Percentiles rank a stretch among this genome's conserved stretches.
Conservation (phyloP, 2,329 filamentous ascomycete genomes). For the Aaosphaeria pasadenensis region DNA sequence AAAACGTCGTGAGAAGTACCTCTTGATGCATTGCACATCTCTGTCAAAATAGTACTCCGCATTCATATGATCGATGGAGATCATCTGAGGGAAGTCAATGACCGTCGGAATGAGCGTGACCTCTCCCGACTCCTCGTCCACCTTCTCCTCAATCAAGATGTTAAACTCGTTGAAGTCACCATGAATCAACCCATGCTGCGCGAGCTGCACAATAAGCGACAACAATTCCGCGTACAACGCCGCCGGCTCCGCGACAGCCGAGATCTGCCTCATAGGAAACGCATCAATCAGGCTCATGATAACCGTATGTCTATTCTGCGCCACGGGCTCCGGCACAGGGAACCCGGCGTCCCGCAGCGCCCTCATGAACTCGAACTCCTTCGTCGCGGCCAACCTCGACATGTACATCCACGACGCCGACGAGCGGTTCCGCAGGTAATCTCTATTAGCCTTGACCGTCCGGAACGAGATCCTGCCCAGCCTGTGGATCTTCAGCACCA, state of each 20-base stretch:
- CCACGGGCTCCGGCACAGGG: conserved; percentile 81
- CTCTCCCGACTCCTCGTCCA: conserved; percentile 21
- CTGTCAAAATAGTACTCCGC: conserved; percentile 97
- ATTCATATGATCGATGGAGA: conserved; percentile 90
- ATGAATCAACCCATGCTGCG: conserved; percentile 86
- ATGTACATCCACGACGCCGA: conserved; percentile 98
- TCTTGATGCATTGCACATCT: conserved; percentile 92
- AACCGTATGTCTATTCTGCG: conserved; percentile 90
- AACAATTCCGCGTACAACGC: conserved; percentile 90
- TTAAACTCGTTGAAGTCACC: conserved; percentile 99
- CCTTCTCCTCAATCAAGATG: conserved; percentile 81
- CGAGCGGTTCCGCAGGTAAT: conserved; percentile 81
- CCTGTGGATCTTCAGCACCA: conserved; percentile 92
- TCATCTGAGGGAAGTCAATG: conserved; percentile 98
- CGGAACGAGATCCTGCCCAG: conserved; percentile 95
- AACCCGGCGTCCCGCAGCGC: conserved; percentile 81
- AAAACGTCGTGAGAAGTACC: conserved; percentile 87
- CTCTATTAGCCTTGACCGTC: conserved; percentile 90
- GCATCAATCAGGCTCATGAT: conserved; percentile 94
- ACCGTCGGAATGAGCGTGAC: conserved; percentile 72
- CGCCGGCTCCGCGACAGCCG: conserved; percentile 77
- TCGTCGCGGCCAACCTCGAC: conserved; percentile 85
- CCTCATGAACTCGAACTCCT: conserved; percentile 93
- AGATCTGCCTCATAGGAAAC: conserved; percentile 86
- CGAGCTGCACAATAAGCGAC: conserved; percentile 76